Conservation (phyloP, 108 stramenopile species). For the Bacterosira constricta region DNA sequence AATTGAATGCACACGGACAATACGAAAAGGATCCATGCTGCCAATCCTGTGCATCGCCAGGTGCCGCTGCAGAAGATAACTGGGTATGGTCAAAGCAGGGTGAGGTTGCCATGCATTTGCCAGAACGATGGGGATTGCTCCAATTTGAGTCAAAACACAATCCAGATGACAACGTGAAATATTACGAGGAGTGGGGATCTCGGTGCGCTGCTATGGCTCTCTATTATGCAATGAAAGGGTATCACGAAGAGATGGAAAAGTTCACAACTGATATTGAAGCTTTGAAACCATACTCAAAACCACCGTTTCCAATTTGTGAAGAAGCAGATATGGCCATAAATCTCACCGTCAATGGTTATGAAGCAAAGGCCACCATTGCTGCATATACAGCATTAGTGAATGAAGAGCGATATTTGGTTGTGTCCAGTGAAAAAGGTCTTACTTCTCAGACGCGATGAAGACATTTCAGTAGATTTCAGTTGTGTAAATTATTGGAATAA, state of each 20-base stretch:
- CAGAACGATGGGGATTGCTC: conserved; percentile 42
- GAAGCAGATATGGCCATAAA: conserved; percentile 19
- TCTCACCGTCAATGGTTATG: conserved; percentile 25
- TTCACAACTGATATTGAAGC: conserved; percentile 29
- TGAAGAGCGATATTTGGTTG: conserved; percentile 44
- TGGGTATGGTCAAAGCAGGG: conserved; percentile 47
- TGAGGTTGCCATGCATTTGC: conserved; percentile 44
- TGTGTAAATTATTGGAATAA: no score
- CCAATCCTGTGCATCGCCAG: conserved; percentile 35
- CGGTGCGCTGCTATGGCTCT: conserved; percentile 83
- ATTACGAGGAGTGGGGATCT: conserved; percentile 64
- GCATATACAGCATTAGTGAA: conserved; percentile 29
- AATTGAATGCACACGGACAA: conserved; percentile 15
- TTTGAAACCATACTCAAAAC: conserved; percentile 24
- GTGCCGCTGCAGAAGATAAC: conserved; percentile 41
- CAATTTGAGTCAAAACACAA: conserved; percentile 46
- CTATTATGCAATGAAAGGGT: conserved; percentile 76
- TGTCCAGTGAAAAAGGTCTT: neutral
- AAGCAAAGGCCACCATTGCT: conserved; percentile 19
- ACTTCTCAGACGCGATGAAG: neutral
- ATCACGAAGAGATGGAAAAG: conserved; percentile 22
- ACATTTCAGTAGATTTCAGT: no score
- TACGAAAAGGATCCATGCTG: conserved; percentile 46
- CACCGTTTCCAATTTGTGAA: conserved; percentile 19
- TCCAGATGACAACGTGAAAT: conserved; percentile 1